Evolutionary conservation across 495 filamentous ascomycete species (phyloP), one percentile per base, ranked within the genome.

Genomic region (Penicillium parvum): DNA sequence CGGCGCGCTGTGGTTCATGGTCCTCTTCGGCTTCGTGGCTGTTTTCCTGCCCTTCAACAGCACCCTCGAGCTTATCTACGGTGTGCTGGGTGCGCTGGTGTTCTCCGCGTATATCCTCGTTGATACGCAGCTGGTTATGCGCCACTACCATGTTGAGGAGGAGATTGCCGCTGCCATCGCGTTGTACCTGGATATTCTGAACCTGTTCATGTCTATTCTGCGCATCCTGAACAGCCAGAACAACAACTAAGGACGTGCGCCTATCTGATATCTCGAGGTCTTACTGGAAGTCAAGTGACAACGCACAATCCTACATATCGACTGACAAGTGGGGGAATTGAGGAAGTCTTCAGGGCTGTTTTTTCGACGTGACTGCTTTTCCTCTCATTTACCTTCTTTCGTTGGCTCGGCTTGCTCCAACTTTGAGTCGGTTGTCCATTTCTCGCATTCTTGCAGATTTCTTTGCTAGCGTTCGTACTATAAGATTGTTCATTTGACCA

Each of bases 101-200:
- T 99, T 99, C 75, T 86, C 80, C 23, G 91, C 75, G 0, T 99
- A 97, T 63, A 91, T 97, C 47, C 74, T 98, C 4, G 88, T 97
- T 14, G 92, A 98, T 61, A 98, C 92, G 2, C 91, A 97, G 76
- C 68, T 98, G 36, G 81, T 98, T 20, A 83, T 98, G 79, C 80
- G 89, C 47, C 87, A 92, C 61, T 90, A 95, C 56, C 94, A 98
- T 58, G 89, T 95, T 38, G 92, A 99, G 69, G 92, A 99, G 77
- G 92, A 99, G 76, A 96, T 99, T 61, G 90, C 90, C 1, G 92
- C 92, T 36, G 84, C 90, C 1, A 95, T 99, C 60, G 87, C 86
- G 57, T 76, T 99, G 34, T 99, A 99, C 62, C 71, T 99, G 28
- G 92, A 98, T 64, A 82, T 98, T 52, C 84, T 98, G 69, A 98